Conservation (phyloP, 2,329 filamentous ascomycete genomes). For the Stylonectria norvegica region DNA sequence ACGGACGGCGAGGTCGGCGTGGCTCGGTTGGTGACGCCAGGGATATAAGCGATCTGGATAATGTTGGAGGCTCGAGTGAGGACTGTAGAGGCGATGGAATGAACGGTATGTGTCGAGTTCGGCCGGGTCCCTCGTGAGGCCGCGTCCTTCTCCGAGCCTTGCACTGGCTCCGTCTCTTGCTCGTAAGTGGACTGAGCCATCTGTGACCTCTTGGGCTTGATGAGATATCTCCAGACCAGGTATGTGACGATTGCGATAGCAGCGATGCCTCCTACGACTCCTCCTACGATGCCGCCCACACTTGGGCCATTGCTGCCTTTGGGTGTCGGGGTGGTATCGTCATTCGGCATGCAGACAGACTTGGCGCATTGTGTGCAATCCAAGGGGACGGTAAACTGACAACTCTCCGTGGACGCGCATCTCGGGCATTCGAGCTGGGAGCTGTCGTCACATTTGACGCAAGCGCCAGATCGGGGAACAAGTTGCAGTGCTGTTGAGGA, state of each 20-base stretch:
- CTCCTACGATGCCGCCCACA: slow-evolving; percentile 83
- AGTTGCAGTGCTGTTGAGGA: slow-evolving; percentile 31
- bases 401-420: slow-evolving; percentile 42
- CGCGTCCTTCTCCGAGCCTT: slow-evolving; percentile 46
- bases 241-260: slow-evolving; percentile 72
- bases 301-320: slow-evolving; percentile 53
- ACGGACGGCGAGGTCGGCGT: slow-evolving; percentile 76
- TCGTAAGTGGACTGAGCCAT: slow-evolving; percentile 52
- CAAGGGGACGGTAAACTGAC: slow-evolving; percentile 44
- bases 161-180: slow-evolving; percentile 48
- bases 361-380: slow-evolving; percentile 47
- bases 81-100: slow-evolving; percentile 92
- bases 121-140: slow-evolving; percentile 47
- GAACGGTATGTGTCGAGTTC: slow-evolving; percentile 78
- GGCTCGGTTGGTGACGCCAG: slow-evolving; percentile 90
- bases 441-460: slow-evolving; percentile 44
- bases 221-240: slow-evolving; percentile 81
- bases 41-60: slow-evolving; percentile 98
- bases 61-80: slow-evolving; percentile 96
- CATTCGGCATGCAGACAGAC: slow-evolving; percentile 43
- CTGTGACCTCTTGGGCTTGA: slow-evolving; percentile 73
- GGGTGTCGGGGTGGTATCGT: slow-evolving; percentile 15
- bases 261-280: slow-evolving; percentile 81
- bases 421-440: slow-evolving; percentile 43
- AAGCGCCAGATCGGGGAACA: slow-evolving; percentile 40